phyloP scores from a whole-genome alignment of 805 yeast genomes.

The Nematodospora valgi region DNA sequence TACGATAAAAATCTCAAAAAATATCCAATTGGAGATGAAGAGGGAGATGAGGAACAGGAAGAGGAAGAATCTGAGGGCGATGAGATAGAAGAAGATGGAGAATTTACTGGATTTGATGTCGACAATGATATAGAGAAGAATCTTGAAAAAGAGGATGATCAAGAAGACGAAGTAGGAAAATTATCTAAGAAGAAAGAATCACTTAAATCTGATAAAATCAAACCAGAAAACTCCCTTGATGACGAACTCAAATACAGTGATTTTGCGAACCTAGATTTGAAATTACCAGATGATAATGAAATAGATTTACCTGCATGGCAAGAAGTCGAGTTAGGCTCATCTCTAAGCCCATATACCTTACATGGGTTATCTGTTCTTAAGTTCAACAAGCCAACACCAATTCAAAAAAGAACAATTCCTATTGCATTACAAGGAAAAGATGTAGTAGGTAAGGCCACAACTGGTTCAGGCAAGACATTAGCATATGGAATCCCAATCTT shows the following conservation, averaged over 20 bases:
- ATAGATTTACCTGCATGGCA: slow-evolving; percentile 63
- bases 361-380: slow-evolving; percentile 58
- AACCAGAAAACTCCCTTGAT: slow-evolving; percentile 1
- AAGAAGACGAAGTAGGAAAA: slow-evolving; percentile 14
- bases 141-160: slow-evolving; percentile 15
- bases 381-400: slow-evolving; percentile 75
- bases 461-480: slow-evolving; percentile 96
- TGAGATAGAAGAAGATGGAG: slow-evolving; percentile 17
- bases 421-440: slow-evolving; percentile 69
- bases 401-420: slow-evolving; percentile 77
- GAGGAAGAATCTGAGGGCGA: slow-evolving; percentile 17
- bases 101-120: slow-evolving; percentile 24
- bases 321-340: slow-evolving; percentile 33
- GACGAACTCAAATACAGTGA: slow-evolving; percentile 16
- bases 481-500: slow-evolving; percentile 94
- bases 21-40: slow-evolving; percentile 12
- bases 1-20: slow-evolving; percentile 23
- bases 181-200: too few species aligned
- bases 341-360: slow-evolving; percentile 53
- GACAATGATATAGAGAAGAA: slow-evolving; percentile 18
- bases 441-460: slow-evolving; percentile 92
- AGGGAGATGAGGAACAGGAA: slow-evolving; percentile 15
- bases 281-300: slow-evolving; percentile 30
- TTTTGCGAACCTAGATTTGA: slow-evolving; percentile 24
- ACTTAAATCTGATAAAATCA: slow-evolving; percentile 1